Conservation (phyloP, 164 flowering plant genomes). For the Vitis vinifera region DNA sequence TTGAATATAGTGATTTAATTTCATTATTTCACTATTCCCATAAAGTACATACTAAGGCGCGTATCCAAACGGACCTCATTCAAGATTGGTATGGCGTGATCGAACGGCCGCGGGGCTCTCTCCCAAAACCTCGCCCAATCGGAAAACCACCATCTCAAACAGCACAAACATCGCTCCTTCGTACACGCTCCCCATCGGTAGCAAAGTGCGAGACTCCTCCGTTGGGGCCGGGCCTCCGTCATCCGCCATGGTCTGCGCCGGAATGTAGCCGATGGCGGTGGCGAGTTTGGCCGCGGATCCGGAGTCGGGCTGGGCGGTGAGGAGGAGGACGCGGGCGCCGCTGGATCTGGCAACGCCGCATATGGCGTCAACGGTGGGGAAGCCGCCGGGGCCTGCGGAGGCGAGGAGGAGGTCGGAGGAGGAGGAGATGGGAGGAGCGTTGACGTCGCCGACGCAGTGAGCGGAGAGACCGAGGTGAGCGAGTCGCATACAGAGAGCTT, state of each 20-base stretch:
- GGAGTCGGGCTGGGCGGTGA: constrained; percentile 74
- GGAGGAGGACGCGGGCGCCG: constrained; percentile 64
- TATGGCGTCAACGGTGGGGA: constrained; percentile 88
- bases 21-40: no score
- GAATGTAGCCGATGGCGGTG: constrained; percentile 47
- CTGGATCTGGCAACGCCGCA: constrained; percentile 60
- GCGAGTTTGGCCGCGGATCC: constrained; percentile 55
- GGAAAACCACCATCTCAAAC: constrained; percentile 90
- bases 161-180: constrained; percentile 94
- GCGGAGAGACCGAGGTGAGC: constrained; percentile 77
- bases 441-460: constrained; percentile 87
- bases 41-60: no score
- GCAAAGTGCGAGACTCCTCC: constrained; percentile 34
- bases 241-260: constrained; percentile 94
- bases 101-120: constrained; percentile 62
- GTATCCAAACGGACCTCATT: constrained; percentile 25
- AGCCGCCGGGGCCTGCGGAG: constrained; percentile 94
- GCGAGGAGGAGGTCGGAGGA: constrained; percentile 78
- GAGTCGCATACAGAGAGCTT: constrained; percentile 85
- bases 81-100: constrained; percentile 90
- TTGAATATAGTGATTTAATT: no score
- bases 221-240: constrained; percentile 29
- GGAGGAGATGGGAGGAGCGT: constrained; percentile 74
- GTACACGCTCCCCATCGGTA: constrained; percentile 92
- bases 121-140: constrained; percentile 55